Percentiles rank a stretch among this genome's conserved stretches.
Conservation (phyloP, 2,329 filamentous ascomycete species). For the Fusarium stilboides region DNA sequence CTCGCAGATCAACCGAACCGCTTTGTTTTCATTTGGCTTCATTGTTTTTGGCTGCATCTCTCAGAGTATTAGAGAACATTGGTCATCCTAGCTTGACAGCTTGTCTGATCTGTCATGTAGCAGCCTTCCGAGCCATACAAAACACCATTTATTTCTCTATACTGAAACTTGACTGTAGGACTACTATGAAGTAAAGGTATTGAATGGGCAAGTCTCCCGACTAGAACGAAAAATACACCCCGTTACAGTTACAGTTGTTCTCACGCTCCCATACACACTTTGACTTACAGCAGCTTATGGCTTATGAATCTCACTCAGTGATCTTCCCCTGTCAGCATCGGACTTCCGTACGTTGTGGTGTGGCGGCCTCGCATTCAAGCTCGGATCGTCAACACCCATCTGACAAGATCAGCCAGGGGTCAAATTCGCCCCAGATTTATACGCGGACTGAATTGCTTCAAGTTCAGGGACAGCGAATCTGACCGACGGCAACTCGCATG, state of each 20-base stretch:
- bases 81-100: no score
- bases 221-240: no score
- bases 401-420: slow-evolving; percentile 26
- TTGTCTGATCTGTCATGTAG: no score
- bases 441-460: slow-evolving; percentile 20
- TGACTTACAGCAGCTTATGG: no score
- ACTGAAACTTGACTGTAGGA: no score
- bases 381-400: slow-evolving; percentile 29
- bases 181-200: no score
- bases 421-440: slow-evolving; percentile 30
- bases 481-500: slow-evolving; percentile 18
- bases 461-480: slow-evolving; percentile 13
- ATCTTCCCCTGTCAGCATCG: background rate
- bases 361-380: slow-evolving; percentile 4
- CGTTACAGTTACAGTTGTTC: no score
- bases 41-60: background rate
- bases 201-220: no score
- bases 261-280: no score
- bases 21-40: background rate
- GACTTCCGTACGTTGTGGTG: background rate
- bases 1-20: slow-evolving; percentile 3
- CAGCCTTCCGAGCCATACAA: no score
- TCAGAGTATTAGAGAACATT: background rate
- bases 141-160: no score
- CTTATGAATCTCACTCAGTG: no score